Evolutionary conservation across 176 grass and related monocot species (phyloP), one percentile per base, ranked within the genome.

Genomic region (Pharus latifolius): DNA sequence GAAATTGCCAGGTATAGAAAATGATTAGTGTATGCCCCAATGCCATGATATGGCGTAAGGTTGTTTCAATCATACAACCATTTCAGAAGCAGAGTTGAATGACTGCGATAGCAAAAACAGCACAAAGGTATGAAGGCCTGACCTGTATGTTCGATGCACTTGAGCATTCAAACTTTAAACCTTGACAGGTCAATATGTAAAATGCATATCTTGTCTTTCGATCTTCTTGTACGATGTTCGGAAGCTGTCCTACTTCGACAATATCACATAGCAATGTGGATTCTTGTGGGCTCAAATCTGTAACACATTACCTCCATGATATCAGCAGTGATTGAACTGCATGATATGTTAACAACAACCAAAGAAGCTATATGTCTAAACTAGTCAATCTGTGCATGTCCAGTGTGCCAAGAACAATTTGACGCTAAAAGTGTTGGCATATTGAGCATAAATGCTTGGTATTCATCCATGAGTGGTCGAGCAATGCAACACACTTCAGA

Each of bases 231-330:
- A 77, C 76, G 58, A 98, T 88, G 33, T 64, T 91, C 19, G 83
- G 78, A 5, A 84, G 75, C 20, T 67, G 24, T 1, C 95, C 90
- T 58, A 91, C 73, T 60, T 98, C 84, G 49, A 87, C 77, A 47
- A 88, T 59, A 18, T 94, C 95, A 37, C 72, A 48, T 18, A 98
- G 56, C 45, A 91, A 14, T 26, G 95, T 98, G 1, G 87, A 75
- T 67, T 94, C 90, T 57, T 88, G 95, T 14, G 95, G 95, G 31
- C 95, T 88, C 68, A 98, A 67, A 61, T 98, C 90, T 98, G 82
- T 42, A 84, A 48, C 2, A 69, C 29, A 35, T 16, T 2, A 7
- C 8, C 10, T 47, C 10, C 18, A 45, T 20, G 28, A 19, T 20
- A 16, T 44, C 56, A 80, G 17, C 58, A 23, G 54, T 74, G 27